Base-by-base conservation (phyloP, 2,329 filamentous ascomycete species). In the Talaromyces albobiverticillius region DNA sequence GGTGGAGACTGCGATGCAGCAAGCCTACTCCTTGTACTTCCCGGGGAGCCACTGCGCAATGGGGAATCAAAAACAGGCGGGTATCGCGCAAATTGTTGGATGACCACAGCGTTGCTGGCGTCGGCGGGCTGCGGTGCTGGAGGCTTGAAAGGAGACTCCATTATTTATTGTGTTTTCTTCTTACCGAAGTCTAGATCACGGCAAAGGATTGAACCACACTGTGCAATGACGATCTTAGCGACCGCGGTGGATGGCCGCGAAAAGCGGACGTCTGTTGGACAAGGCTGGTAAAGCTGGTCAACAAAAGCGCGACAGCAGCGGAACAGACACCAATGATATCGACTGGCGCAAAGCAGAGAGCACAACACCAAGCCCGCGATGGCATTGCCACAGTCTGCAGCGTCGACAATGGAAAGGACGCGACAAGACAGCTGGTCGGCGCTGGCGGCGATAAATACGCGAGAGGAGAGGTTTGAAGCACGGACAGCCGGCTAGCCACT, bases 31-130 rank as follows among this genome's bases (percentile, higher is more conserved):
- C 64, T 67, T 55, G 67, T 61, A 54, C 67, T 71, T 18, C 65
- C 57, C 1, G 71, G 70, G n/a, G 71, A 72, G 47, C 63, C 66
- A 59, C 67, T 71, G 53, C 64, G 70, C 34, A 73, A 51, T 5
- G 69, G 61, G 8, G 67, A 64, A 40, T 72, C 70, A 53, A 71
- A 57, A 2, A 62, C 59, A 14, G 69, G 38, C 26, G 70, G 64
- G 58, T 71, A 73, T 53, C 68, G 64, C 14, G 70, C 69, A 64
- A 71, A 73, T 53, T 72, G 71, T 55, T 71, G 70, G 54, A 71
- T 61, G 29, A 71, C 65, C 56, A 70, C 63, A 29, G 65, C 40
- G 60, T 57, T 16, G 56, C 57, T 49, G 58, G 59, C 43, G 67
- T 67, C 67, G 31, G 55, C 58, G 10, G 63, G 64, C 42, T 66